Evolutionary conservation across 306 rosid species (phyloP).

Genomic region (Ammopiptanthus mongolicus): DNA sequence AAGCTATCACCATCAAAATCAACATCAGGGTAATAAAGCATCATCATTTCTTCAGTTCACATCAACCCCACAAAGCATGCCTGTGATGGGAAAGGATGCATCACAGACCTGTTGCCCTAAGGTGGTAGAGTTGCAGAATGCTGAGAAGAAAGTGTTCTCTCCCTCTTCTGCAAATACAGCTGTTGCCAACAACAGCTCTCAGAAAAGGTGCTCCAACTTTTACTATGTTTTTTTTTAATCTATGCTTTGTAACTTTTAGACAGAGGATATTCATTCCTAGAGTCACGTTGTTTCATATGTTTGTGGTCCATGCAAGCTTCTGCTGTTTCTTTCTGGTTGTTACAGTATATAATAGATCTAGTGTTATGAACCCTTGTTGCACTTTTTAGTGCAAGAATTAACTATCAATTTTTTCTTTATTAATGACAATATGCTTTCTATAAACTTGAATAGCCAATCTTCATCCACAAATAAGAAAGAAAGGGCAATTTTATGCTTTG

Average conservation of each 20-base stretch:
- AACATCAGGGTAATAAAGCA: slow-evolving; percentile 21
- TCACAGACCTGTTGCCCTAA: slow-evolving; percentile 46
- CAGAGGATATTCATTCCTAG: slow-evolving; percentile 64
- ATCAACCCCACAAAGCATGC: slow-evolving; percentile 29
- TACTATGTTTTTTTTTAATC: slow-evolving; percentile 2
- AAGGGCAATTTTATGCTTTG: slow-evolving; percentile 11
- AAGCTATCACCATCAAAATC: neutral
- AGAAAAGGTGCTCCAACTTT: slow-evolving; percentile 69
- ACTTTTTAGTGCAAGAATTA: slow-evolving; percentile 20
- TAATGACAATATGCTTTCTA: neutral
- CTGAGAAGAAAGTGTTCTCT: slow-evolving; percentile 47
- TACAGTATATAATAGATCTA: slow-evolving; percentile 27
- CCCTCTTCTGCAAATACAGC: slow-evolving; percentile 68
- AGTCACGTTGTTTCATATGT: slow-evolving; percentile 22
- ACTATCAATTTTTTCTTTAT: neutral
- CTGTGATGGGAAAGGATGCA: slow-evolving; percentile 36
- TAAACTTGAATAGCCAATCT: neutral
- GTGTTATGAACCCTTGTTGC: neutral
- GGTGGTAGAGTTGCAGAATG: slow-evolving; percentile 49
- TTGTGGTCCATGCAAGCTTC: slow-evolving; percentile 58
- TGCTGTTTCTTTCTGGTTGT: slow-evolving; percentile 11
- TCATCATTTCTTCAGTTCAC: slow-evolving; percentile 48
- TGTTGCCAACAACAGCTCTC: slow-evolving; percentile 79
- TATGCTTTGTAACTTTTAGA: slow-evolving; percentile 30
- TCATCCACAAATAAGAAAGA: neutral